These are phyloP conservation scores for Kregervanrija delftensis DNA, from an alignment of 805 yeast species.

Conservation along the genomic window DNA sequence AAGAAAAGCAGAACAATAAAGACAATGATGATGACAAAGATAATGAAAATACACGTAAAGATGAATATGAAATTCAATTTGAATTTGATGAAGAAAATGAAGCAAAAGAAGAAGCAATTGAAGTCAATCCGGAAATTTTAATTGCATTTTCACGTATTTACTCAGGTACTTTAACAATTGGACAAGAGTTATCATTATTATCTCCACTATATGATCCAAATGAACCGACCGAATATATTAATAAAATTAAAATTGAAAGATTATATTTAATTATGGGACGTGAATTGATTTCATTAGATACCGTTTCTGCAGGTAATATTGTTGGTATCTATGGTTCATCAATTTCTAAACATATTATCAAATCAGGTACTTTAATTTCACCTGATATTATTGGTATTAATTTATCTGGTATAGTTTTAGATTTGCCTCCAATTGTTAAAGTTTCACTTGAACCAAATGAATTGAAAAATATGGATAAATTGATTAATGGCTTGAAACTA, in stretches of 20 bases:
- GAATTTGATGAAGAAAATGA: slow-evolving; percentile 41
- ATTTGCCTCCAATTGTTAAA: slow-evolving; percentile 85
- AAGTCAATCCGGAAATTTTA: slow-evolving; percentile 49
- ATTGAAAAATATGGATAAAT: slow-evolving; percentile 67
- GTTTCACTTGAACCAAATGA: slow-evolving; percentile 95
- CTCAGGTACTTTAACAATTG: slow-evolving; percentile 73
- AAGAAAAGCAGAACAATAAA: slow-evolving; percentile 12
- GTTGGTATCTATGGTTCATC: slow-evolving; percentile 79
- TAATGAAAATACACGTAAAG: slow-evolving; percentile 13
- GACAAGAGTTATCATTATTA: slow-evolving; percentile 67
- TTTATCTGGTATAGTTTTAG: slow-evolving; percentile 65
- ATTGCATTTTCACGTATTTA: slow-evolving; percentile 87
- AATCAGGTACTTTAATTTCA: slow-evolving; percentile 76
- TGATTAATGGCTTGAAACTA: slow-evolving; percentile 72
- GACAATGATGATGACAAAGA: slow-evolving; percentile 4
- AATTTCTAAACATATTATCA: slow-evolving; percentile 70
- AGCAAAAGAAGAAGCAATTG: slow-evolving; percentile 36
- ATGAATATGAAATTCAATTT: slow-evolving; percentile 31
- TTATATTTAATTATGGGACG: slow-evolving; percentile 87
- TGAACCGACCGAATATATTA: slow-evolving; percentile 2
- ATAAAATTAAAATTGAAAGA: slow-evolving; percentile 53
- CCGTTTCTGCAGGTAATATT: slow-evolving; percentile 91
- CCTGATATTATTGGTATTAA: slow-evolving; percentile 58
- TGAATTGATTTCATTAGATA: slow-evolving; percentile 68
- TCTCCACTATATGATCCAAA: slow-evolving; percentile 84